Base-by-base conservation (phyloP, 2,329 filamentous ascomycete genomes). In the Calonectria hawksworthii region DNA sequence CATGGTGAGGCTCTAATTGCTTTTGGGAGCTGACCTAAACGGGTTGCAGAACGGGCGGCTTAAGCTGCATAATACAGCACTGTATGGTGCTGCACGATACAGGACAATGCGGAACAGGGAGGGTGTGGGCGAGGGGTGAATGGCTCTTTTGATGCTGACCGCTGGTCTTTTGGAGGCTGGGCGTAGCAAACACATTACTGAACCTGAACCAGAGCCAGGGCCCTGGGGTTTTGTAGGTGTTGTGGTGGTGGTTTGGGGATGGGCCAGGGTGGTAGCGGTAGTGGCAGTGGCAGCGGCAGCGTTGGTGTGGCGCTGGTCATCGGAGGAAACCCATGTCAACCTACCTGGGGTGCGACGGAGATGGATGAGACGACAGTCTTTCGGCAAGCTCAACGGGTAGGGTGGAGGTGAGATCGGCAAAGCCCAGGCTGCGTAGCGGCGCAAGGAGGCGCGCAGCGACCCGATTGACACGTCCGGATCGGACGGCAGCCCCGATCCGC, bases 121-220 rank as follows among this genome's bases (percentile, higher is more conserved):
- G 56, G 56, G 56, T 36, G 23, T 41, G 34, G 4, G 34, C 23
- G 56, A 38, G 56, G 36, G 34, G 34, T 41, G 34, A 30, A 41
- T 63, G 56, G 36, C 23, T 28, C n/a, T 38, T 41, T 28, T 23
- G 56, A 28, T 47, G 36, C 50, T 56, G 68, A 66, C 68, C 50
- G 68, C 68, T 65, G 68, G 68, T 66, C 54, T 28, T 66, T 38
- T n/a, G 61, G 32, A 38, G 41, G 34, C 23, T 18, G 30, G 51
- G 56, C 44, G 32, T 64, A 52, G 23, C 68, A 44, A 65, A 66
- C 54, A 44, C 70, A 56, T 50, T 68, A 50, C 61, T 23, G 61
- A 54, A 32, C 51, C 32, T 66, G 38, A 66, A 65, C 59, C 66
- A 28, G 18, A 50, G 61, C 66, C 70, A 63, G 70, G 66, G 73